Evolutionary conservation across 495 filamentous ascomycete genomes (phyloP), one percentile per base, ranked within the genome.

Genomic region (Penicillium roqueforti): DNA sequence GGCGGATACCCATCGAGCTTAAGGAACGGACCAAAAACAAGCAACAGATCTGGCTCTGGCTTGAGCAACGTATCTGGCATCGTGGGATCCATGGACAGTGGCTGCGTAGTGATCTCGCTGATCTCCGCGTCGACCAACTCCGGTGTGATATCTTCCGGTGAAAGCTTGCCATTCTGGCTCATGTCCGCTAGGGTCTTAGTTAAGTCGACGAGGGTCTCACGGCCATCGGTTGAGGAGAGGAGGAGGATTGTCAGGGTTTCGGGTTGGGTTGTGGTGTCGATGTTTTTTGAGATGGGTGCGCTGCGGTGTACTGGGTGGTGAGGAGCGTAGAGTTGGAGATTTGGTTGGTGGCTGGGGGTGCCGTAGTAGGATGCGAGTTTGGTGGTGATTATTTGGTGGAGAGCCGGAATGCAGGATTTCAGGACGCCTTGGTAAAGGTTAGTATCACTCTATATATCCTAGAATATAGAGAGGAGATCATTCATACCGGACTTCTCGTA

Each of bases 161-260:
- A 80, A 19, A 98, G 71, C 68, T 95, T 95, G 46, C 85, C 84
- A 52, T 87, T 84, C 73, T 98, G 93, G 4, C 89, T 83, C 92
- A 98, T 96, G 60, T 95, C 89, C 6, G 92, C 82, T 8, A 98
- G 77, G 3, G 95, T 97, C 64, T 92, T 95, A 39, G 95, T 97
- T 23, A 98, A 80, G 69, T 97, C 93, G 9, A 97, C 91, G 50
- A 98, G 78, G 9, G 92, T 95, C 62, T 95, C 88, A 34, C 91
- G 86, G 29, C 92, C 92, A 63, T 97, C 93, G 34, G 90, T 87
- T 20, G 86, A 82, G 28, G 89, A 92, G 37, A 98, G 77, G 26
- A 98, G 83, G n/a, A 96, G 77, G n/a, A 96, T 72, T 6, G 83
- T 85, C 4, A 98, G 69, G 48, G 87, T 80, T n/a, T 31, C 9